Evolutionary conservation across 768 basidiomycete species (phyloP).

Genomic region (Omphalotus guepiniiformis): DNA sequence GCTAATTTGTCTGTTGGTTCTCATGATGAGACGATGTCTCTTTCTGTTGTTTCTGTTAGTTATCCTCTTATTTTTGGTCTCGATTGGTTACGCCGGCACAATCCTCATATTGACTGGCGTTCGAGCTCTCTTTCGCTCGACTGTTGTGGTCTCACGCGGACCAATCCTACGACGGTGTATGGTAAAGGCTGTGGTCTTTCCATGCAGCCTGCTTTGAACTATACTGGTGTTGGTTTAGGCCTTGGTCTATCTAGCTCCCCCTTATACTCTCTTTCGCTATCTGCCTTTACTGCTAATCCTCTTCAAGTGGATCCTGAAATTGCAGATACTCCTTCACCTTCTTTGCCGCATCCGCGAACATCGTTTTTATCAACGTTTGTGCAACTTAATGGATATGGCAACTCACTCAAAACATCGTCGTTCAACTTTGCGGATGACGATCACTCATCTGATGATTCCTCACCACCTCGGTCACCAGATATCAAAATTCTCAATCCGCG

Average conservation of each 20-base stretch:
- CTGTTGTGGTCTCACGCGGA: conserved; percentile 16
- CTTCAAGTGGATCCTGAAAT: not conserved
- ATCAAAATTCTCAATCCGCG: not conserved
- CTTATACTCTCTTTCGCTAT: not conserved
- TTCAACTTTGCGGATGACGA: not conserved
- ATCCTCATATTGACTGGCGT: conserved; percentile 23
- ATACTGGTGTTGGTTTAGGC: conserved; percentile 17
- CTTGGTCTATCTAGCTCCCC: conserved; percentile 14
- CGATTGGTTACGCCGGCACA: conserved; percentile 21
- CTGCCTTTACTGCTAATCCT: not conserved
- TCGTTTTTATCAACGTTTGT: not conserved
- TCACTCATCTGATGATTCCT: not conserved
- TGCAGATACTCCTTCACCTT: not conserved
- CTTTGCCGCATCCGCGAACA: not conserved
- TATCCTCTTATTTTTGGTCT: conserved; percentile 26
- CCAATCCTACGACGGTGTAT: conserved; percentile 6
- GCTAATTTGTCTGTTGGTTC: conserved; percentile 15
- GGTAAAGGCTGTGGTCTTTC: conserved; percentile 18
- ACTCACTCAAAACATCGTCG: not conserved
- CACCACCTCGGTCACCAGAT: not conserved
- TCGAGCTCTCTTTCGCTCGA: conserved; percentile 15
- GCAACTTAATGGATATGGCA: not conserved
- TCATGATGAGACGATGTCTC: conserved; percentile 19
- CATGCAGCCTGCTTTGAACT: not conserved
- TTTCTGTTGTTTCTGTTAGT: conserved; percentile 21